phyloP scores from a whole-genome alignment of 306 rosid species.

The Cajanus cajan region DNA sequence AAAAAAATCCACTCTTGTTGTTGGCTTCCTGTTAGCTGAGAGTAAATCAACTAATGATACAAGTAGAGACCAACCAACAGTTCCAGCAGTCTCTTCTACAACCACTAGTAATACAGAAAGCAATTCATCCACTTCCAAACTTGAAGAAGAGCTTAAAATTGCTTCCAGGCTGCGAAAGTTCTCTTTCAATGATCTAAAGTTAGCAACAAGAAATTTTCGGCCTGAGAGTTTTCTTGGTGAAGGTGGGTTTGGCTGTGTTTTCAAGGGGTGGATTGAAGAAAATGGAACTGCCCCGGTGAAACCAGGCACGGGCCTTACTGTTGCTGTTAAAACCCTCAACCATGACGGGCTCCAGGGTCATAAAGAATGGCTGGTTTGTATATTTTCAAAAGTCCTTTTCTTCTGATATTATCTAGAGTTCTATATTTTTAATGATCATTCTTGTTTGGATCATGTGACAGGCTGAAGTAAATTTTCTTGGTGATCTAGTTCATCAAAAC shows the following conservation, averaged over 20 bases:
- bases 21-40: constrained; percentile 48
- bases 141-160: constrained; percentile 94
- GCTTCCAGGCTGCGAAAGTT: constrained; percentile 86
- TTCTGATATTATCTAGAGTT: neutral
- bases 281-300: constrained; percentile 98
- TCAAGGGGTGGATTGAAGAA: constrained; percentile 99
- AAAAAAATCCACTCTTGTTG: neutral
- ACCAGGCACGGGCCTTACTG: constrained; percentile 99
- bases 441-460: constrained; percentile 42
- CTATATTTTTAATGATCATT: neutral
- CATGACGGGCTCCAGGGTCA: constrained; percentile 99
- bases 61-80: constrained; percentile 76
- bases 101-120: constrained; percentile 90
- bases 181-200: constrained; percentile 83
- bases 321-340: constrained; percentile 95
- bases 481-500: constrained; percentile 86
- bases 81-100: constrained; percentile 67
- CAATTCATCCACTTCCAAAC: constrained; percentile 81
- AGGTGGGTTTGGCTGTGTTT: constrained; percentile 99
- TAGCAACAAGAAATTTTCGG: constrained; percentile 93
- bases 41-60: constrained; percentile 73
- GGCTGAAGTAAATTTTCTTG: constrained; percentile 97
- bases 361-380: constrained; percentile 97
- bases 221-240: constrained; percentile 99
- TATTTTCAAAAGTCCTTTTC: neutral